These are phyloP conservation scores for Phytophthora sp. DNA, from an alignment of 352 stramenopile species.

Conservation along the genomic window DNA sequence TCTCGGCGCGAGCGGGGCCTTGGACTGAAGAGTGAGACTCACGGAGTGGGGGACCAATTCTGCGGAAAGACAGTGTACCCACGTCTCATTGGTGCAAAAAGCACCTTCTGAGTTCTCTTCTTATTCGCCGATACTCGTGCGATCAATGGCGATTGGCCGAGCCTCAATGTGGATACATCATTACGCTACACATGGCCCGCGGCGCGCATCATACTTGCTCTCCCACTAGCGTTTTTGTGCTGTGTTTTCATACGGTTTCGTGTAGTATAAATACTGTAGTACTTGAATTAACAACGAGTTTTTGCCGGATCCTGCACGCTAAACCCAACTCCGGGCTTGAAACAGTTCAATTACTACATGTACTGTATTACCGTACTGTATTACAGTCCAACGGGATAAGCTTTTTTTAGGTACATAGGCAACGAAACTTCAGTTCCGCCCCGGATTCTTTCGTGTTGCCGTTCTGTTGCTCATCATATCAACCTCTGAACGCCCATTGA, in stretches of 20 bases:
- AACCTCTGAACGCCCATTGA: constrained; percentile 18
- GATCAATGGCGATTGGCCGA: constrained; percentile 7
- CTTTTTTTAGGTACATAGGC: not conserved
- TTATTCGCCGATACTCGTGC: constrained; percentile 13
- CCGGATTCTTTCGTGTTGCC: constrained; percentile 27
- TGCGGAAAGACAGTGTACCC: constrained; percentile 36
- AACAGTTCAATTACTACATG: too few relatives aligned
- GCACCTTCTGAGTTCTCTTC: constrained; percentile 21
- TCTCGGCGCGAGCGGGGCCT: constrained; percentile 9
- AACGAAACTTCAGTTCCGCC: constrained; percentile 1
- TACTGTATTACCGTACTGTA: too few relatives aligned
- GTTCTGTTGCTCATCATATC: constrained; percentile 9
- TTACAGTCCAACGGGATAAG: too few relatives aligned
- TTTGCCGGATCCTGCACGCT: too few relatives aligned
- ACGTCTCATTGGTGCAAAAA: constrained; percentile 33
- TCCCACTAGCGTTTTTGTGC: too few relatives aligned
- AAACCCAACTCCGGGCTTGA: too few relatives aligned
- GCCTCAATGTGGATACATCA: constrained; percentile 16
- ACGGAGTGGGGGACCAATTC: constrained; percentile 9
- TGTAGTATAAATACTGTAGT: too few relatives aligned
- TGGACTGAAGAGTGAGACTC: constrained; percentile 34
- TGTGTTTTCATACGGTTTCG: too few relatives aligned
- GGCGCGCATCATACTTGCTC: not conserved
- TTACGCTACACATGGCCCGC: not conserved
- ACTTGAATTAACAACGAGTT: too few relatives aligned